These are phyloP conservation scores for Vicia sativa DNA, from an alignment of 306 rosid species.

Conservation along the genomic window DNA sequence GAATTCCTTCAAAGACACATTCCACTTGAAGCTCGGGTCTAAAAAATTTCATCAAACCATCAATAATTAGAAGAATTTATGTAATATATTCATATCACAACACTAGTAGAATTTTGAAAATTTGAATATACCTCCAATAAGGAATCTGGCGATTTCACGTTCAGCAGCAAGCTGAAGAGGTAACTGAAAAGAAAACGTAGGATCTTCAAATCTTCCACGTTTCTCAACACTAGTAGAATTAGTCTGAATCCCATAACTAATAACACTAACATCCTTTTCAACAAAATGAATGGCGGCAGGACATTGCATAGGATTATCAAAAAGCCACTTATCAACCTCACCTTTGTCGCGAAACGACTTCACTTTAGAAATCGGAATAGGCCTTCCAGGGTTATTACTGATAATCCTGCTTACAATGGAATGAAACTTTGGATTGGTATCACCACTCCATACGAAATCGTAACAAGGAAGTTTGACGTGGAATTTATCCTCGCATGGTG, in stretches of 20 bases:
- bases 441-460: constrained; percentile 82
- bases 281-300: constrained; percentile 80
- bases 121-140: constrained; percentile 77
- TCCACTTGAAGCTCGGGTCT: constrained; percentile 81
- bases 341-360: constrained; percentile 46
- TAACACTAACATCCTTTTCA: constrained; percentile 54
- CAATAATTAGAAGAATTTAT: too few species aligned
- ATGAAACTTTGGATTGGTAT: constrained; percentile 40
- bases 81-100: too few species aligned
- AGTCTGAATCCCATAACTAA: constrained; percentile 85
- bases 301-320: constrained; percentile 59
- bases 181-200: constrained; percentile 63
- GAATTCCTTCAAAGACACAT: constrained; percentile 65
- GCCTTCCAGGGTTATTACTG: constrained; percentile 72
- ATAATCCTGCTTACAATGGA: constrained; percentile 58
- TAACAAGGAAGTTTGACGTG: constrained; percentile 61
- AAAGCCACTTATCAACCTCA: constrained; percentile 74
- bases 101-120: too few species aligned
- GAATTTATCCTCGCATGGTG: constrained; percentile 72
- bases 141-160: constrained; percentile 82
- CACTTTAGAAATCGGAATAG: constrained; percentile 59
- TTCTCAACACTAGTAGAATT: constrained; percentile 54
- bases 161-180: constrained; percentile 93
- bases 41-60: constrained; percentile 31
- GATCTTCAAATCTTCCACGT: constrained; percentile 66